Evolutionary conservation across 306 rosid genomes (phyloP), one percentile per base, ranked within the genome.

Genomic region (Gynostemma pentaphyllum): DNA sequence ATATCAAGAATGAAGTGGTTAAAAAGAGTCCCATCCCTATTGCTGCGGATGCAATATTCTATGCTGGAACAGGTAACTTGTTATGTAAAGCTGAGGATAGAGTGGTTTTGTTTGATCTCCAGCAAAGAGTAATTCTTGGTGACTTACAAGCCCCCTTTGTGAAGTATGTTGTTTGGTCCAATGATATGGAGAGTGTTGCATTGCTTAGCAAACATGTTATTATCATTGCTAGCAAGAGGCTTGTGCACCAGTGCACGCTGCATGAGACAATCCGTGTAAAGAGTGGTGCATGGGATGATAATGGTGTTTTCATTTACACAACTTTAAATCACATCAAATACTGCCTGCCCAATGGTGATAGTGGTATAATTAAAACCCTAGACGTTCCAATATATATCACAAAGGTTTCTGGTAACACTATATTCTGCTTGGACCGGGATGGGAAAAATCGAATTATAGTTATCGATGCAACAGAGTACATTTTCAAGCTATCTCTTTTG

Each of bases 281-380:
- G 73, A 90, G 96, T 68, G 97, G 97, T 67, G 90, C 83, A 13
- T 90, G 97, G 97, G 97, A 90, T 78, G 97, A 87, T 75, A 87
- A 85, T 54, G 96, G 97, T 26, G 87, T 90, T 70, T 87, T 90
- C 76, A 90, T 90, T 51, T 90, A 90, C 68, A 83, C 97, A 0
- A 90, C 97, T 13, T 69, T 90, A 57, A 90, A 90, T 68, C 97
- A 90, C 74, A 83, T 90, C 30, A 90, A 90, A 65, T 90, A 90
- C 61, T 90, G 96, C 71, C 88, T 90, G 8, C 87, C 97, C 45
- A 90, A 85, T 70, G 97, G 97, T 34, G 97, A 90, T 73, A 83
- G 80, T 78, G 97, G 97, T 66, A 90, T 90, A 73, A 83, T 90
- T 44, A 81, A 81, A 70, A 90, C 97, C 42, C 80, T 90, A 57